These are phyloP conservation scores for Anthracocystis setariae DNA, from an alignment of 1,284 basidiomycete genomes.

Conservation along the genomic window DNA sequence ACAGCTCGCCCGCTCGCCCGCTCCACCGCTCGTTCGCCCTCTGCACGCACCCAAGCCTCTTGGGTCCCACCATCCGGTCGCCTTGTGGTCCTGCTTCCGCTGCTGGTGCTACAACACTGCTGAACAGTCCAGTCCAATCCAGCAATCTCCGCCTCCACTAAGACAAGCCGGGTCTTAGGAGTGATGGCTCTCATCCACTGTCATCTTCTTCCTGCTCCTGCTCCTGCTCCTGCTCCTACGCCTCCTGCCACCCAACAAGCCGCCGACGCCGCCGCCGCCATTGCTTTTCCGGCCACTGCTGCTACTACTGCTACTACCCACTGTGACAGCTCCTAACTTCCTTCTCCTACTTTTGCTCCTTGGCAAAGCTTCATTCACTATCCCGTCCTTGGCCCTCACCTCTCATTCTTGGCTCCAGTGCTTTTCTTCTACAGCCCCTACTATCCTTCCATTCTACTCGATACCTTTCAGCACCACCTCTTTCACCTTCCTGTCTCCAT, in stretches of 20 bases:
- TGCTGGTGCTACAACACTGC: neutral
- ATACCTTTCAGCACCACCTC: conserved; percentile 1
- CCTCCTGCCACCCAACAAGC: too few species aligned
- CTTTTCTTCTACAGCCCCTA: neutral
- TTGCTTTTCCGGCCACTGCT: too few species aligned
- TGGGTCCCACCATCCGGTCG: too few species aligned
- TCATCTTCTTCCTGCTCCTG: conserved; percentile 2
- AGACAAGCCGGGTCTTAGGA: too few species aligned
- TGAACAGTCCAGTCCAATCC: neutral
- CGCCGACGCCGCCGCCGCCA: too few species aligned
- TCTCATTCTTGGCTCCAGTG: neutral
- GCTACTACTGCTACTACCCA: too few species aligned
- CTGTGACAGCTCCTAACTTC: conserved; percentile 1
- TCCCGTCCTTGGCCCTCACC: neutral
- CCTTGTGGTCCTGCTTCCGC: neutral
- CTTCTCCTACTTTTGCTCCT: neutral
- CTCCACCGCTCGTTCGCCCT: too few species aligned
- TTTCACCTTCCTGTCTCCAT: neutral
- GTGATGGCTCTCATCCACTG: neutral
- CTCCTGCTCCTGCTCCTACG: conserved; percentile 1
- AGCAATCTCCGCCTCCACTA: conserved; percentile 4
- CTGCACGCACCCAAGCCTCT: too few species aligned
- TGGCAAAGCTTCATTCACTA: neutral
- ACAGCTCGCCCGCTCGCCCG: too few species aligned
- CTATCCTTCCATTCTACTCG: neutral